Conservation (phyloP, 2,329 filamentous ascomycete genomes). For the Trichoderma harzianum region DNA sequence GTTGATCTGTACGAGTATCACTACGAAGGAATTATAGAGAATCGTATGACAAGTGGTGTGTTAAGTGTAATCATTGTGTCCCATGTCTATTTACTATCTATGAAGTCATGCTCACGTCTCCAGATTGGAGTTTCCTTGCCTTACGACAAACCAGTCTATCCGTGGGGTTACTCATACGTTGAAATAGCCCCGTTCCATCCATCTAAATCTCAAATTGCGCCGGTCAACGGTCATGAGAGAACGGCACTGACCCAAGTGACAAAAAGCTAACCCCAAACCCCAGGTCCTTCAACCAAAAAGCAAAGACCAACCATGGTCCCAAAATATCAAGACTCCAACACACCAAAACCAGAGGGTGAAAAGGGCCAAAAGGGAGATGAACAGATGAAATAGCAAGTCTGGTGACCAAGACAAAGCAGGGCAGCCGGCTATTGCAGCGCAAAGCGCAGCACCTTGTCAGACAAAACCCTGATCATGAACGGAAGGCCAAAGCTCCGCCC, state of each 20-base stretch:
- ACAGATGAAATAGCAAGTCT: background rate
- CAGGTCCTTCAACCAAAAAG: background rate
- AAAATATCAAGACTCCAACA: background rate
- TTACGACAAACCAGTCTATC: slow-evolving; percentile 14
- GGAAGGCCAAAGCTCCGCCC: background rate
- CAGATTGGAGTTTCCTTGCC: background rate
- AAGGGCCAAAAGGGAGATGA: background rate
- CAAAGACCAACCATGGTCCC: background rate
- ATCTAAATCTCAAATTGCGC: background rate
- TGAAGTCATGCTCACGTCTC: background rate
- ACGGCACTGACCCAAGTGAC: background rate
- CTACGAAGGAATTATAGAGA: background rate
- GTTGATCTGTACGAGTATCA: background rate
- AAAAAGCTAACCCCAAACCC: background rate
- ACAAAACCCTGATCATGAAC: background rate
- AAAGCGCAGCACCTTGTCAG: background rate
- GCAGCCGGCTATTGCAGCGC: background rate
- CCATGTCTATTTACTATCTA: slow-evolving; percentile 4
- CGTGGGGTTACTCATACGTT: background rate
- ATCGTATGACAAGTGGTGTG: background rate
- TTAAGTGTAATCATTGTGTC: background rate
- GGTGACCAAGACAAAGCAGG: background rate
- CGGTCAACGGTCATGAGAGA: background rate
- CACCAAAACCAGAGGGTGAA: background rate
- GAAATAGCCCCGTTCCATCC: background rate